Evolutionary conservation across 1,284 basidiomycete species (phyloP), one percentile per base, ranked within the genome.

Genomic region (Paramarasmius palmivorus): DNA sequence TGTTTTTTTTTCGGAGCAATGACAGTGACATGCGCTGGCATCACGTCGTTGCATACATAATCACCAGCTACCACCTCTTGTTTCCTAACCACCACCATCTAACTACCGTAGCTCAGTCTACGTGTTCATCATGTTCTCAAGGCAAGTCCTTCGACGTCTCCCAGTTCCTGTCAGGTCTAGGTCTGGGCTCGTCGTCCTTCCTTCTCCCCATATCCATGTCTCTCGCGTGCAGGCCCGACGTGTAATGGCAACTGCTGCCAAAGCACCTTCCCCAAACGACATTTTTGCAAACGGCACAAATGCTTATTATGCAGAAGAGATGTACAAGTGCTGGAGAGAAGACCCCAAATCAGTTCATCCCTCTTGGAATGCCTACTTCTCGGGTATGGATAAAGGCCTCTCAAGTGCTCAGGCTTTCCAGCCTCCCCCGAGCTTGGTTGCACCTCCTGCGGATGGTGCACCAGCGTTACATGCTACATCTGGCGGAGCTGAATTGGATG

Each of bases 321-420:
- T 96, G 94, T 95, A 95, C 75, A 83, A 84, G 62, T 83, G 87
- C 61, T 97, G 93, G 93, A 87, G 86, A 72, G 78, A 91, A 72
- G 92, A 99, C 73, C 93, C 94, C 38, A 82, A 84, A 61, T 90
- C 91, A 41, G 97, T 99, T 0, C 96, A 99, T 74, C 79, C 86
- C 2, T 97, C 94, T 29, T 99, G 97, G 97, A 83, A 92, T 59
- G 84, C 89, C 52, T 99, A 99, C 76, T 99, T 99, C 68, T 82
- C 86, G 9, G 97, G 93, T 37, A 82, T 99, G 68, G 93, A 97
- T 64, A 90, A 90, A 64, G 96, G 96, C 54, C 69, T 98, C 17
- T 78, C 87, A 2, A 92, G 92, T 57, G 72, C 86, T 41, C 82
- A 90, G 61, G 93, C 96, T 2, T 99, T 93, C 77, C 83, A 84